Percentiles rank a stretch among this genome's conserved stretches.
These are phyloP conservation scores for Nymphaea thermarum DNA, from an alignment of 164 flowering plant species.

Conservation along the genomic window DNA sequence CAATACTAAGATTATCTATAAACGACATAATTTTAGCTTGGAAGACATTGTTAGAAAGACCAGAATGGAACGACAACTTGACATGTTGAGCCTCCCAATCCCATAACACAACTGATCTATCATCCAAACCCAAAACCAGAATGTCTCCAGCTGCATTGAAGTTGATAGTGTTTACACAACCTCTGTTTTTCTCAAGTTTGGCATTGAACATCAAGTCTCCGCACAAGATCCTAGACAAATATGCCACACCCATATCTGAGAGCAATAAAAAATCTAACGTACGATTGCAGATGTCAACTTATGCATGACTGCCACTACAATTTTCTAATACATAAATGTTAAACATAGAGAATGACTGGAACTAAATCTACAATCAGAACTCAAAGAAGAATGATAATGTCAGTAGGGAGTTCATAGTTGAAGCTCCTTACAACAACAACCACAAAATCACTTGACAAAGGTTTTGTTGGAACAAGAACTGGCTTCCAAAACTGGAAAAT, in stretches of 20 bases:
- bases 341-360: neutral
- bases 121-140: slow-evolving; percentile 90
- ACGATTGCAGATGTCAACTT: neutral
- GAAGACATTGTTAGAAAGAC: slow-evolving; percentile 75
- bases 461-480: no score
- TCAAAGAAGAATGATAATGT: no score
- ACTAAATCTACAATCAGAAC: neutral
- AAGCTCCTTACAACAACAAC: no score
- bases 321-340: neutral
- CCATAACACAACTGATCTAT: slow-evolving; percentile 69
- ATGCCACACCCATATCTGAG: neutral
- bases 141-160: slow-evolving; percentile 79
- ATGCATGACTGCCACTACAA: neutral
- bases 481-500: no score
- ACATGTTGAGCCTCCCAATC: slow-evolving; percentile 64
- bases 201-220: slow-evolving; percentile 39
- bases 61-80: slow-evolving; percentile 67
- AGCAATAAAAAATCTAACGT: neutral
- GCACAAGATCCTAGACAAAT: slow-evolving; percentile 67
- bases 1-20: slow-evolving; percentile 65
- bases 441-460: no score
- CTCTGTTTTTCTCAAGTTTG: slow-evolving; percentile 65
- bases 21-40: slow-evolving; percentile 89
- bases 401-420: no score
- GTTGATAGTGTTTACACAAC: slow-evolving; percentile 87